A percentile compares a stretch with the other conserved stretches of the same genome.
Conservation (phyloP, 2,329 filamentous ascomycete species). For the Capronia americana region DNA sequence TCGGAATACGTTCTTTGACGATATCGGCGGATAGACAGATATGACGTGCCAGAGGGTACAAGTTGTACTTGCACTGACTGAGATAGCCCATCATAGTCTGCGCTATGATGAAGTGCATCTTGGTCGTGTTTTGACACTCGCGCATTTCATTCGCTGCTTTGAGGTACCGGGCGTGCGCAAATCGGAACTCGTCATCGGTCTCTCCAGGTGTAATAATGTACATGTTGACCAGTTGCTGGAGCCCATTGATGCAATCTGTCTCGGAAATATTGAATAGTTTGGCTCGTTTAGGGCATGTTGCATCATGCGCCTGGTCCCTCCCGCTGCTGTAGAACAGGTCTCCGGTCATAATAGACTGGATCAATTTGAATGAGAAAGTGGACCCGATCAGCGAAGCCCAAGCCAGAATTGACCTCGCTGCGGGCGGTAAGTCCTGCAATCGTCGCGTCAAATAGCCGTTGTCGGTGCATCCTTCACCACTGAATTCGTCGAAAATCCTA, state of each 20-base stretch:
- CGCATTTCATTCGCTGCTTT: constrained; percentile 74
- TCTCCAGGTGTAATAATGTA: constrained; percentile 83
- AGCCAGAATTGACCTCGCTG: constrained; percentile 77
- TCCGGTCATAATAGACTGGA: constrained; percentile 77
- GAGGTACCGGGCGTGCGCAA: constrained; percentile 86
- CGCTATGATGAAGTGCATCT: constrained; percentile 92
- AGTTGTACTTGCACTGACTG: constrained; percentile 64
- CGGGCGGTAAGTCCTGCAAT: constrained; percentile 74
- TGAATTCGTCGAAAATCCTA: constrained; percentile 82
- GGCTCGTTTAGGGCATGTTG: constrained; percentile 48
- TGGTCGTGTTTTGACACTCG: constrained; percentile 68
- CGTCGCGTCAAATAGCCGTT: constrained; percentile 81
- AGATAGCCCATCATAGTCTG: constrained; percentile 78
- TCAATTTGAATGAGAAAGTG: constrained; percentile 80
- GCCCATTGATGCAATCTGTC: constrained; percentile 73
- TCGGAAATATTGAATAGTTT: constrained; percentile 66
- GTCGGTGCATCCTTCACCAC: constrained; percentile 79
- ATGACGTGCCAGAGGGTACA: constrained; percentile 79
- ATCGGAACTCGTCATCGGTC: constrained; percentile 84
- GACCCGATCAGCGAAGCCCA: constrained; percentile 87
- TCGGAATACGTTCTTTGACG: constrained; percentile 69
- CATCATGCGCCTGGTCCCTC: constrained; percentile 45
- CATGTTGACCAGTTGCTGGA: constrained; percentile 80
- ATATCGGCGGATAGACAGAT: constrained; percentile 78
- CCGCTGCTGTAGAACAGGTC: constrained; percentile 67